A percentile compares a stretch with the other conserved stretches of the same genome.
These are phyloP conservation scores for Claviceps pazoutovae DNA, from an alignment of 2,329 filamentous ascomycete genomes.

Conservation along the genomic window DNA sequence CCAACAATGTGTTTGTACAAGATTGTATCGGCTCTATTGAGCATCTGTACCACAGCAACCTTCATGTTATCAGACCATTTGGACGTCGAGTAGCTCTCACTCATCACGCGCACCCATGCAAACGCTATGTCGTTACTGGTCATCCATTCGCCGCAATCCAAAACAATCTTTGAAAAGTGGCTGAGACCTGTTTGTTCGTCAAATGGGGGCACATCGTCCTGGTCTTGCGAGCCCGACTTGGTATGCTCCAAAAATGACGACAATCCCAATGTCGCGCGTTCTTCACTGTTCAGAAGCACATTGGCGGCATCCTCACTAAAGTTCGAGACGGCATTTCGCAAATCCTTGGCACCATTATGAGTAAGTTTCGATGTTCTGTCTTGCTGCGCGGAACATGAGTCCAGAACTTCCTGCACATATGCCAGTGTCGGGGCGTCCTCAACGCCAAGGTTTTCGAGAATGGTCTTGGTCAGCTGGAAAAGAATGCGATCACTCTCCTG, in stretches of 20 bases:
- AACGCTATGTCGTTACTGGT: conserved; percentile 43
- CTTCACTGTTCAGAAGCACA: conserved; percentile 38
- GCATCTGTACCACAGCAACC: conserved; percentile 39
- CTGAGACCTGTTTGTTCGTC: conserved; percentile 38
- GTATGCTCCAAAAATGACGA: conserved; percentile 51
- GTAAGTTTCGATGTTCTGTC: conserved; percentile 35
- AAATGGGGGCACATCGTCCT: conserved; percentile 32
- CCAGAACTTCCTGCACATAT: conserved; percentile 34
- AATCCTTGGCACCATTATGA: conserved; percentile 32
- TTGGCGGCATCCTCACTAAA: conserved; percentile 41
- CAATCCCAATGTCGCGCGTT: conserved; percentile 36
- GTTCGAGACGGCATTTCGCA: conserved; percentile 32
- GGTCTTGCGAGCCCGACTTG: conserved; percentile 39
- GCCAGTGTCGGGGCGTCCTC: conserved; percentile 33
- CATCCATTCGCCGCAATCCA: conserved; percentile 30
- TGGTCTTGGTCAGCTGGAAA: conserved; percentile 40
- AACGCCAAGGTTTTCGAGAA: conserved; percentile 40
- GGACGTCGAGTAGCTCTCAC: conserved; percentile 34
- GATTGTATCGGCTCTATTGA: conserved; percentile 37
- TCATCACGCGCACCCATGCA: conserved; percentile 40
- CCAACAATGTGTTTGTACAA: conserved; percentile 33
- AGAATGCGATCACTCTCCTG: conserved; percentile 43
- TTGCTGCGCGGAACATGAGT: conserved; percentile 37
- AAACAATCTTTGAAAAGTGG: conserved; percentile 35
- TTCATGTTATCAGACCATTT: conserved; percentile 48